Percentiles rank a stretch among this genome's conserved stretches.
These are phyloP conservation scores for Tetrahymena malaccensis DNA, from an alignment of 73 alveolate genomes.

Conservation along the genomic window DNA sequence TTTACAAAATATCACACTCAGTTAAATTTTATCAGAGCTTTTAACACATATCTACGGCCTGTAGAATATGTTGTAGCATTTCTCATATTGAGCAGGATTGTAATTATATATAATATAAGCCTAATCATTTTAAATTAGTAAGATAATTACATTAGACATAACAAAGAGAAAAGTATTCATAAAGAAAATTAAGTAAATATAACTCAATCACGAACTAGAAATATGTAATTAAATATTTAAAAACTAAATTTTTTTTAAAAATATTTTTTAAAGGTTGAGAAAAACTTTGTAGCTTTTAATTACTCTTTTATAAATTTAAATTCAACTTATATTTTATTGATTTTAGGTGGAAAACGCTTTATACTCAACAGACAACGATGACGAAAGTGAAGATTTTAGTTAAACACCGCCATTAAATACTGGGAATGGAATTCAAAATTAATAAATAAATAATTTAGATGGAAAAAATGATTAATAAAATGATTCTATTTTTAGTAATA, in stretches of 20 bases:
- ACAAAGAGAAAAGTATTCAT: not conserved
- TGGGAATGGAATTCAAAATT: not conserved
- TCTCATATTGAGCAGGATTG: not conserved
- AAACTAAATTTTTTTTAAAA: too few species aligned
- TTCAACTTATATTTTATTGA: not conserved
- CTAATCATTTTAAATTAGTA: not conserved
- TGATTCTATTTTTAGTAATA: not conserved
- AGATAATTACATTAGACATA: not conserved
- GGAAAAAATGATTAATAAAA: not conserved
- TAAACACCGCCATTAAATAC: not conserved
- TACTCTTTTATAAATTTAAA: not conserved
- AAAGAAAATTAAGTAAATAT: not conserved
- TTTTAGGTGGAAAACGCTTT: not conserved
- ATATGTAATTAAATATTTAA: not conserved
- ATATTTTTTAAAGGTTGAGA: too few species aligned
- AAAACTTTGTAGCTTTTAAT: too few species aligned
- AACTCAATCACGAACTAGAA: not conserved
- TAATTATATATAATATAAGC: not conserved
- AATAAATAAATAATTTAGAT: not conserved
- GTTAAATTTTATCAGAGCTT: not conserved
- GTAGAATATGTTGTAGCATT: not conserved
- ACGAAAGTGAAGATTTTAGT: not conserved
- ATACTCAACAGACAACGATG: not conserved
- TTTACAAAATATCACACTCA: not conserved
- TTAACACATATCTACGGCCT: not conserved